Percentiles rank a stretch among this genome's conserved stretches.
Conservation (phyloP, 2,329 filamentous ascomycete species). For the Trichophyton benhamiae region DNA sequence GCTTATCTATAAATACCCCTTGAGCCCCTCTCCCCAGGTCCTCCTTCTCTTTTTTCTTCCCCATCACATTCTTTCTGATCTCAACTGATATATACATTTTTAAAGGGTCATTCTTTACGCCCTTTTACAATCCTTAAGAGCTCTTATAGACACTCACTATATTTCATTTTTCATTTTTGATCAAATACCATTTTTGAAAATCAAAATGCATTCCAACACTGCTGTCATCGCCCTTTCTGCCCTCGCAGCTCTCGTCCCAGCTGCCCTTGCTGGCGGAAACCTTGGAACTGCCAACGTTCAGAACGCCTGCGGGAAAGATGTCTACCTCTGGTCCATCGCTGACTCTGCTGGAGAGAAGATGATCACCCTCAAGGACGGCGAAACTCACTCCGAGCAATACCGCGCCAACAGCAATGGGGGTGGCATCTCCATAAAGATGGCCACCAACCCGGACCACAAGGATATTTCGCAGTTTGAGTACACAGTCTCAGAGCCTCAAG, state of each 20-base stretch:
- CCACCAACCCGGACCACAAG: slow-evolving; percentile 20
- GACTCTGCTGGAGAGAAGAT: slow-evolving; percentile 23
- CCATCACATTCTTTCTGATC: slow-evolving; percentile 8
- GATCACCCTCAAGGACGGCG: slow-evolving; percentile 25
- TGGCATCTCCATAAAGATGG: slow-evolving; percentile 33
- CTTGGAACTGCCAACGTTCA: slow-evolving; percentile 23
- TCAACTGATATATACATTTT: background rate
- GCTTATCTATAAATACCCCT: slow-evolving; percentile 14
- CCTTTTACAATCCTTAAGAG: slow-evolving; percentile 4
- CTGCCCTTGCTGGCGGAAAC: slow-evolving; percentile 16
- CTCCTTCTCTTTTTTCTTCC: slow-evolving; percentile 2
- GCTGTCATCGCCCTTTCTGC: slow-evolving; percentile 23
- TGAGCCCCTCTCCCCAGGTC: background rate
- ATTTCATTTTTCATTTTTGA: background rate
- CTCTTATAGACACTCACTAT: slow-evolving; percentile 4
- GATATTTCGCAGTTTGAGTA: slow-evolving; percentile 35
- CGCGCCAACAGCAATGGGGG: slow-evolving; percentile 26
- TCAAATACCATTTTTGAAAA: background rate
- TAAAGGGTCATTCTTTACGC: slow-evolving; percentile 9
- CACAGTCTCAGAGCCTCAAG: slow-evolving; percentile 22
- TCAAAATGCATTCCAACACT: slow-evolving; percentile 27
- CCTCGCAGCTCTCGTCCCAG: slow-evolving; percentile 22
- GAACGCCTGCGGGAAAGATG: slow-evolving; percentile 27
- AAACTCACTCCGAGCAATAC: slow-evolving; percentile 26
- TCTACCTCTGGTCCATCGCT: slow-evolving; percentile 33